phyloP scores from a whole-genome alignment of 129 eudicot species.

The Flaveria bidentis region DNA sequence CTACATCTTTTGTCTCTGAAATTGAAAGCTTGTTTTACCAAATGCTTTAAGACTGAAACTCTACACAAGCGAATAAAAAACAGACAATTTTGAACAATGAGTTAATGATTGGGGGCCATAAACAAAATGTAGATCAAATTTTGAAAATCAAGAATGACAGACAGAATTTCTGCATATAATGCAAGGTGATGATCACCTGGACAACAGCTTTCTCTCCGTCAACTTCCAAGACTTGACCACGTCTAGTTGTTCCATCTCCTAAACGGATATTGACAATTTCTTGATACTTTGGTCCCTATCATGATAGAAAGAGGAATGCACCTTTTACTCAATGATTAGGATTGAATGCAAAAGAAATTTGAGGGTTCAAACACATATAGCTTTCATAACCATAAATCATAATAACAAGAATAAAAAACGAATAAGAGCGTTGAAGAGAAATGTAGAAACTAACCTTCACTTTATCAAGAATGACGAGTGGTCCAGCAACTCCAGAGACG shows the following conservation, averaged over 20 bases:
- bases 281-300: conserved; percentile 91
- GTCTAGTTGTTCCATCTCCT: conserved; percentile 95
- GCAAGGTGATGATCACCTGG: conserved; percentile 49
- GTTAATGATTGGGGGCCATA: background rate
- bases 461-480: conserved; percentile 95
- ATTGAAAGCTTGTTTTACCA: background rate
- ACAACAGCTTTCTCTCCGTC: conserved; percentile 99
- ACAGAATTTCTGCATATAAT: background rate
- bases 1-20: background rate
- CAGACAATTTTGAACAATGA: background rate
- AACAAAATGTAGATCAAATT: background rate
- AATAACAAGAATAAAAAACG: background rate
- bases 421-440: background rate
- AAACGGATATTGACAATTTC: conserved; percentile 94
- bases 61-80: background rate
- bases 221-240: conserved; percentile 98
- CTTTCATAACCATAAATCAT: background rate
- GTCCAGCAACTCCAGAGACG: conserved; percentile 99
- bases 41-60: background rate
- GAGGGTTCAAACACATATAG: conserved; percentile 1
- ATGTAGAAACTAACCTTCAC: conserved; percentile 62
- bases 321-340: conserved; percentile 1
- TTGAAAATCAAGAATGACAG: conserved; percentile 1
- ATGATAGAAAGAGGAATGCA: conserved; percentile 7
- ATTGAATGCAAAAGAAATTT: background rate